A percentile compares a stretch with the other conserved stretches of the same genome.
Evolutionary conservation across 2,329 filamentous ascomycete genomes (phyloP).

Genomic region (Myriosclerotinia curreyana): DNA sequence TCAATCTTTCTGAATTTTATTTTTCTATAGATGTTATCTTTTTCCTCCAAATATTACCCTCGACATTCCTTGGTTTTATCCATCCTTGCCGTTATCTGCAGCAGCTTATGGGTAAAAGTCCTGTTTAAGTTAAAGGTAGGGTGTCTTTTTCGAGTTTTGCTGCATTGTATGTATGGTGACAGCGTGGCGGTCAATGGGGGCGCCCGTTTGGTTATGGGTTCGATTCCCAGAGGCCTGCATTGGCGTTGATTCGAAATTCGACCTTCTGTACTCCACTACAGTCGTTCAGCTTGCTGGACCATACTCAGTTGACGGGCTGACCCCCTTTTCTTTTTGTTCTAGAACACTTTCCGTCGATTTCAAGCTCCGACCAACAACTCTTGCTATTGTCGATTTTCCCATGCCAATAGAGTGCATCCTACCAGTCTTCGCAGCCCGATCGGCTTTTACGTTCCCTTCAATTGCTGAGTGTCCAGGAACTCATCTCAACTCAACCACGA

Average conservation of each 20-base stretch:
- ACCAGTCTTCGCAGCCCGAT: slow-evolving; percentile 20
- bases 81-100: no score
- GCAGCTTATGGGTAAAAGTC: no score
- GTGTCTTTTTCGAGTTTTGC: neutral
- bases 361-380: slow-evolving; percentile 1
- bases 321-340: neutral
- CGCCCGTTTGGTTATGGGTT: neutral
- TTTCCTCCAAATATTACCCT: no score
- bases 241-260: neutral
- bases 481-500: slow-evolving; percentile 20
- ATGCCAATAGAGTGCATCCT: neutral
- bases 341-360: neutral
- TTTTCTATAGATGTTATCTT: no score
- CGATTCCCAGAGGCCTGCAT: neutral
- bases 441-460: slow-evolving; percentile 21
- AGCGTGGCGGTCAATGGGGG: neutral
- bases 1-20: no score
- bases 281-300: slow-evolving; percentile 11
- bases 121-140: neutral
- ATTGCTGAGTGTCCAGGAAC: slow-evolving; percentile 21
- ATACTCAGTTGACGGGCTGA: neutral
- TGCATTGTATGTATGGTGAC: neutral
- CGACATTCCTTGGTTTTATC: no score
- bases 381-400: slow-evolving; percentile 1
- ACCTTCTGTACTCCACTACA: neutral